Percentiles rank a stretch among this genome's conserved stretches.
Conservation (phyloP, 2,329 filamentous ascomycete genomes). For the Fusarium siculi region DNA sequence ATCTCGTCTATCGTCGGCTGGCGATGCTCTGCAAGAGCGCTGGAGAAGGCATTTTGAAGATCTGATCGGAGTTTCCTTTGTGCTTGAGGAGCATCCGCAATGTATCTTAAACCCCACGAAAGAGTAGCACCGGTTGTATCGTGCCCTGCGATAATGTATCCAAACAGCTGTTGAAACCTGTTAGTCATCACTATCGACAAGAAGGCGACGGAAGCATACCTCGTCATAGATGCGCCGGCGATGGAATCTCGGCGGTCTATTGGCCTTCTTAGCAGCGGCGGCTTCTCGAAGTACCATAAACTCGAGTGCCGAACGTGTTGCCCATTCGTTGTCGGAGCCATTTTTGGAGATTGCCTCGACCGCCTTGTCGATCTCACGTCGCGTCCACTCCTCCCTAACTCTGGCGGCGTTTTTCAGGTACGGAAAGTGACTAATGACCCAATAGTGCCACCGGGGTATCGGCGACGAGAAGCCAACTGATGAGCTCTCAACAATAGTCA, state of each 20-base stretch:
- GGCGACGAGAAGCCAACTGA: not conserved
- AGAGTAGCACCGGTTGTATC: not conserved
- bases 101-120: not conserved
- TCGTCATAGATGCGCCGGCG: not conserved
- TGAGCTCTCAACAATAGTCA: not conserved
- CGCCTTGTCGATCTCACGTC: not conserved
- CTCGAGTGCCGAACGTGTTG: not conserved
- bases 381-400: not conserved
- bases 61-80: not conserved
- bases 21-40: not conserved
- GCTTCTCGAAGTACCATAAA: not conserved
- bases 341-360: not conserved
- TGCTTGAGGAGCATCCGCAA: not conserved
- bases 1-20: not conserved
- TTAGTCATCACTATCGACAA: too few species aligned
- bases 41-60: not conserved
- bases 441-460: not conserved
- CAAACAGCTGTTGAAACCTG: not conserved
- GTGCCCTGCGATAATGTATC: not conserved
- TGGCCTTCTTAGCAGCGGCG: not conserved
- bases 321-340: not conserved
- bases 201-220: not conserved
- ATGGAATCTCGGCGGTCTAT: not conserved
- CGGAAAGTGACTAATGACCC: not conserved
- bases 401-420: not conserved